Evolutionary conservation across 2,329 filamentous ascomycete species (phyloP).

Genomic region (Alternaria sp.): DNA sequence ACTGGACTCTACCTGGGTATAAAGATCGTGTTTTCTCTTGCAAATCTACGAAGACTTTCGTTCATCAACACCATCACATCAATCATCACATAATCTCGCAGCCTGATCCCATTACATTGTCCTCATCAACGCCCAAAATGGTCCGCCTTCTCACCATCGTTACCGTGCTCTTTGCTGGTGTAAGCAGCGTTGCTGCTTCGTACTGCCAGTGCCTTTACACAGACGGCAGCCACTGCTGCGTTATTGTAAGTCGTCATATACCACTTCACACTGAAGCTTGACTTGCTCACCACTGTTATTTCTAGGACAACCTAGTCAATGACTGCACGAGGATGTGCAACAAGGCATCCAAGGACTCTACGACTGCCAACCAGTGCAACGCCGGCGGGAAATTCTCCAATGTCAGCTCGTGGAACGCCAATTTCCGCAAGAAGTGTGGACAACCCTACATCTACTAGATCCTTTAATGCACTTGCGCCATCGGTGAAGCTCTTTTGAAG

Average conservation of each 20-base stretch:
- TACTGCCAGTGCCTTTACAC: slow-evolving; percentile 12
- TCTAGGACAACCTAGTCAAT: neutral
- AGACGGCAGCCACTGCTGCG: slow-evolving; percentile 11
- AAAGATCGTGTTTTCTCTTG: neutral
- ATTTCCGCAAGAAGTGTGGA: neutral
- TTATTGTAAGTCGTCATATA: slow-evolving; percentile 11
- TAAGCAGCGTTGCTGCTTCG: slow-evolving; percentile 10
- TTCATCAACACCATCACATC: neutral
- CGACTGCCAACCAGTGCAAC: slow-evolving; percentile 6
- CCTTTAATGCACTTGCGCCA: neutral
- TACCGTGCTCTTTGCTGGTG: slow-evolving; percentile 4
- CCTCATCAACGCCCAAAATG: slow-evolving; percentile 5
- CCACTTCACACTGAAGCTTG: slow-evolving; percentile 1
- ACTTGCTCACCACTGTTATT: neutral
- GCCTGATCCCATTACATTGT: neutral
- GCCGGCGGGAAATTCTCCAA: slow-evolving; percentile 2
- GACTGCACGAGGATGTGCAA: slow-evolving; percentile 5
- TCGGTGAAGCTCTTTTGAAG: neutral
- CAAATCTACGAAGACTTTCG: neutral
- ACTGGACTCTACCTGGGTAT: neutral
- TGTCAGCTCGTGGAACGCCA: slow-evolving; percentile 2
- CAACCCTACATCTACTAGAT: neutral
- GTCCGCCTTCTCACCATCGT: slow-evolving; percentile 4
- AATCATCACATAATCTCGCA: neutral
- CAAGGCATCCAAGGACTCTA: neutral